Base-by-base conservation (phyloP, 2,329 filamentous ascomycete genomes). In the Paraphaeosphaeria sporulosa region DNA sequence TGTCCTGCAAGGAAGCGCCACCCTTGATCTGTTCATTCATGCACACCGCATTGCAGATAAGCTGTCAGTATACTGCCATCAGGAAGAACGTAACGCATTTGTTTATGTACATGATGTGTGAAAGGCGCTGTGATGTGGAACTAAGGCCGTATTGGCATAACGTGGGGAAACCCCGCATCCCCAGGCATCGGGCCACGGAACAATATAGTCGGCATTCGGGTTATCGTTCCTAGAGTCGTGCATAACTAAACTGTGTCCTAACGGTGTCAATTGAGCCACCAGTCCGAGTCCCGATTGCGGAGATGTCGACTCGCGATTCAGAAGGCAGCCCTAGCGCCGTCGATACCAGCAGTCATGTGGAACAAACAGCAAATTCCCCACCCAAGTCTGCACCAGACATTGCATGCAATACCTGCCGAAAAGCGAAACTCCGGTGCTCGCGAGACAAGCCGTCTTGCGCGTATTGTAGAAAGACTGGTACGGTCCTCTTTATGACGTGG, bases 381-480 rank as follows among this genome's bases (percentile, higher is more conserved):
- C 54, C 47, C 60, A 58, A 58, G 23, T 40, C 34, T 3, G 21
- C 27, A 4, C 23, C 38, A 2, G 63, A 49, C 15, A 50, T 68
- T 27, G 65, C 65, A n/a, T 66, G 65, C 44, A 66, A 68, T 53
- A 55, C 57, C 6, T 68, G 65, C 44, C 60, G 65, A 6, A 68
- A 63, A 50, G 55, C 65, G 2, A 68, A 66, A 34, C 48, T 68
- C 32, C 63, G 65, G 32, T 68, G 65, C 50, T 68, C 65, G 19
- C 54, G 65, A 19, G 64, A 68, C 32, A 58, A 60, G 4, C 64
- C 63, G 3, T 60, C 49, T 21, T 68, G 65, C 49, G 8, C 55
- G 40, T 64, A 68, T 49, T 68, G 65, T 42, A 53, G 65, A 42
- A 68, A 66, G 57, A 64, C 65, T 36, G 62, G 65, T 68, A 34